Evolutionary conservation across 2,329 filamentous ascomycete species (phyloP).

Genomic region (Ophiostoma sp.): DNA sequence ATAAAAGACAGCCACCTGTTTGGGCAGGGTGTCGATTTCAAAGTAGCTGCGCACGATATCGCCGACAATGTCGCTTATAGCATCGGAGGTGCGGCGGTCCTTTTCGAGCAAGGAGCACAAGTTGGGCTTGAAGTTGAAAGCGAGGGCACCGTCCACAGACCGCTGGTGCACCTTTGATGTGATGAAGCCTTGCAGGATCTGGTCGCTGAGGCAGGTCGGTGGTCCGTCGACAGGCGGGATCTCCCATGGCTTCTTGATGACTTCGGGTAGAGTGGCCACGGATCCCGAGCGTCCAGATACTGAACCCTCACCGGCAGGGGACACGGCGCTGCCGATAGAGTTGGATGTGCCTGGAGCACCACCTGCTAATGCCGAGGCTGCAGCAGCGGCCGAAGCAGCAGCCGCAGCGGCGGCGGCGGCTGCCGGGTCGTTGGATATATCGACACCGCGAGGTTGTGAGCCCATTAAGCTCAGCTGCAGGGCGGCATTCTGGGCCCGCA

Average conservation of each 20-base stretch:
- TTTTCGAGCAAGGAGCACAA: conserved; percentile 34
- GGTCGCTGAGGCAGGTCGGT: conserved; percentile 34
- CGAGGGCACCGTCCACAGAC: conserved; percentile 23
- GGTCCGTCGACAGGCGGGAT: conserved; percentile 32
- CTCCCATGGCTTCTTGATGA: conserved; percentile 32
- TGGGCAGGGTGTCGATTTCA: conserved; percentile 36
- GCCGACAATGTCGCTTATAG: conserved; percentile 39
- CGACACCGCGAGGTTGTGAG: conserved; percentile 4
- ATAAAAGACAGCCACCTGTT: conserved; percentile 38
- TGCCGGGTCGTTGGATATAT: conserved; percentile 3
- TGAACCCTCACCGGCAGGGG: neutral
- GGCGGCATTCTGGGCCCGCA: conserved; percentile 37
- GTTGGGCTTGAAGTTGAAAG: conserved; percentile 33
- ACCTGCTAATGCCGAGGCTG: neutral
- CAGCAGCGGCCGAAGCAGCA: neutral
- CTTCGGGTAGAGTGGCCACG: neutral
- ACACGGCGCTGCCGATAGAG: neutral
- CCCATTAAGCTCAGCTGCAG: conserved; percentile 36
- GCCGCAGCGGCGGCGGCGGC: conserved; percentile 1
- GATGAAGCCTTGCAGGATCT: conserved; percentile 37
- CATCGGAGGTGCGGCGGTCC: conserved; percentile 33
- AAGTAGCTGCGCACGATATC: conserved; percentile 37
- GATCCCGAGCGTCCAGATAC: neutral
- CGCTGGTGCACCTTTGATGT: conserved; percentile 30
- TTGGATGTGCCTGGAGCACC: neutral